Evolutionary conservation across 345 rosid species (phyloP).

Genomic region (Alliaria petiolata): DNA sequence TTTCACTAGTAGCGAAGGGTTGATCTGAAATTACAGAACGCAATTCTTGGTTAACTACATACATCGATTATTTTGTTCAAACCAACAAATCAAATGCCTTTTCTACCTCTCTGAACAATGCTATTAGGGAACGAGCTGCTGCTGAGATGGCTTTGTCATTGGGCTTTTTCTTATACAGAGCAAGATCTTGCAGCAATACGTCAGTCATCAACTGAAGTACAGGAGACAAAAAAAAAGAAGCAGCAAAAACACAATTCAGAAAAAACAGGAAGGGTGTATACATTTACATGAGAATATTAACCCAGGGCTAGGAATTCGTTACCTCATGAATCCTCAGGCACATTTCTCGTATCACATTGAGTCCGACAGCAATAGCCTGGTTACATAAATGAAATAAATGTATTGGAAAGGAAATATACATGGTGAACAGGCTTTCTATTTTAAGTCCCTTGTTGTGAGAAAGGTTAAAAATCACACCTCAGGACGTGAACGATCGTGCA

Average conservation of each 20-base stretch:
- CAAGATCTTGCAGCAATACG: conserved; percentile 94
- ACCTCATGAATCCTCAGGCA: conserved; percentile 93
- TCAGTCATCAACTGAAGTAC: conserved; percentile 83
- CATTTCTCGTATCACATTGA: conserved; percentile 88
- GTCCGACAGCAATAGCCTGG: conserved; percentile 91
- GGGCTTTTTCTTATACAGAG: conserved; percentile 63
- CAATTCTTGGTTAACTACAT: background rate
- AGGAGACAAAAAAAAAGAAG: background rate
- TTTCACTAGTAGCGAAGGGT: conserved; percentile 84
- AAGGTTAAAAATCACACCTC: conserved; percentile 52
- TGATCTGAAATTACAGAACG: conserved; percentile 46
- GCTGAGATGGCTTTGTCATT: conserved; percentile 85
- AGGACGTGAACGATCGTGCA: conserved; percentile 84
- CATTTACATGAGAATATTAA: background rate
- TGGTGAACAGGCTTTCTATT: background rate
- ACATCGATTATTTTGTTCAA: background rate
- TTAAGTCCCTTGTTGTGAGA: background rate
- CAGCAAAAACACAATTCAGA: background rate
- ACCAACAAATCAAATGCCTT: background rate
- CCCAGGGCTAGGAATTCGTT: conserved; percentile 19
- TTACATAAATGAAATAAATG: conserved; percentile 4
- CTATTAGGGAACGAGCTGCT: conserved; percentile 84
- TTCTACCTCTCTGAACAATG: conserved; percentile 89
- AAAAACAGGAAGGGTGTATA: background rate
- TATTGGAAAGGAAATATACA: background rate